Base-by-base conservation (phyloP, 1,284 basidiomycete species). In the Trichosporon inkin region DNA sequence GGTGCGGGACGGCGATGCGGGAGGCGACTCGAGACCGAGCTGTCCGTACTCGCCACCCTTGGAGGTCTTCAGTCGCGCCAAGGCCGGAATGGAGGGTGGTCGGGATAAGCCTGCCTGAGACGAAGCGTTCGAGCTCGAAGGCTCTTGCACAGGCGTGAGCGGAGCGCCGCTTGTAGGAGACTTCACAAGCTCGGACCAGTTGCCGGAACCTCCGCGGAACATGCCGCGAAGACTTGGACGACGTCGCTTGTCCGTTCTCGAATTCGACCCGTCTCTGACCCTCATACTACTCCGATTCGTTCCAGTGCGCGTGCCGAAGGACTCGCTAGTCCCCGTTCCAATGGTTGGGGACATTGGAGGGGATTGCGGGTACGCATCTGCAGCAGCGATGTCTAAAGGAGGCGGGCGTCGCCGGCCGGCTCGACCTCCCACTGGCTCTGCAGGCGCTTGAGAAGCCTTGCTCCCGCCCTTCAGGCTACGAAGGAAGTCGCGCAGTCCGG, bases 401-500 rank as follows among this genome's bases (percentile, higher is more conserved):
- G 63, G 54, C 0, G 63, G 63, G 10, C 60, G 51, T 13, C 24
- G 55, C n/a, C 52, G 52, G 10, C 51, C 13, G 32, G 24, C 24
- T 10, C 44, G 44, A 49, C 22, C 24, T n/a, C 14, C n/a, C 5
- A 61, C 39, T 44, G 16, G 54, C 40, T 53, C 17, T 19, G 44
- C 19, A 39, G 53, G n/a, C 40, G 34, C 22, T 32, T 47, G 49
- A 32, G 56, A 1, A 36, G 39, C 40, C 38, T 55, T 41, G 28
- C 37, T 55, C 5, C 24, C 32, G 22, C 32, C 39, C 54, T 62
- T 67, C 53, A 75, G 60, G 3, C 67, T 66, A 4, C 68, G 60
- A 13, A 78, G 57, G 58, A 78, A 76, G 37, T 74, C 72, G 37
- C 70, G 72, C 53, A 78, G 52, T 0, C 76, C 75, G 0, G 73